Evolutionary conservation across 2,329 filamentous ascomycete species (phyloP).

Genomic region (Fonsecaea pedrosoi): DNA sequence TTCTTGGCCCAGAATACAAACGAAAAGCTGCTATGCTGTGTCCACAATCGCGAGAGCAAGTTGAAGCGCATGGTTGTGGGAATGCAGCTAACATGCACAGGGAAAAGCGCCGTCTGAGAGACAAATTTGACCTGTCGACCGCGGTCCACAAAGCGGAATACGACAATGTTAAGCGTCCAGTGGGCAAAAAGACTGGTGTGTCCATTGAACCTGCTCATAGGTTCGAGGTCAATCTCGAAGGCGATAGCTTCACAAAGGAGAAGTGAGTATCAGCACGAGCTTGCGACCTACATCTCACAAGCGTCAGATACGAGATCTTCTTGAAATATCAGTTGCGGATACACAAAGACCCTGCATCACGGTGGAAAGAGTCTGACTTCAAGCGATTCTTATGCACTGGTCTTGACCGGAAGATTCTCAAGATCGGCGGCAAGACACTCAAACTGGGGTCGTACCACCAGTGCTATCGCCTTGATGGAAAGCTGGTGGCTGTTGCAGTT

Average conservation of each 20-base stretch:
- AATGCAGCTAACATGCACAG: slow-evolving; percentile 41
- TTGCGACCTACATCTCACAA: neutral
- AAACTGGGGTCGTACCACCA: slow-evolving; percentile 59
- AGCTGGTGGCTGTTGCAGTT: slow-evolving; percentile 57
- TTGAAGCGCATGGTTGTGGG: slow-evolving; percentile 8
- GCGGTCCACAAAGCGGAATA: slow-evolving; percentile 56
- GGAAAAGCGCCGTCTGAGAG: slow-evolving; percentile 52
- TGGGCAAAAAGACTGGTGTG: slow-evolving; percentile 53
- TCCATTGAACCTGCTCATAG: slow-evolving; percentile 56
- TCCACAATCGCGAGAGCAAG: slow-evolving; percentile 54
- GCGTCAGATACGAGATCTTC: slow-evolving; percentile 52
- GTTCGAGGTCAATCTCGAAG: slow-evolving; percentile 57
- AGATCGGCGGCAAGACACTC: slow-evolving; percentile 47
- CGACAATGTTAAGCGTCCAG: slow-evolving; percentile 50
- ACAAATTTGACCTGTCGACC: slow-evolving; percentile 52
- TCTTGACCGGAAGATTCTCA: slow-evolving; percentile 49
- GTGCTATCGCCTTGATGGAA: slow-evolving; percentile 58
- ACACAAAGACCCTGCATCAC: slow-evolving; percentile 54
- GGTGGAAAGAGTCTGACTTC: slow-evolving; percentile 54
- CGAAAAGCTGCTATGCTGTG: slow-evolving; percentile 53
- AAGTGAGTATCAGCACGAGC: slow-evolving; percentile 46
- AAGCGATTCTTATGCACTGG: slow-evolving; percentile 57
- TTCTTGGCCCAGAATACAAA: slow-evolving; percentile 57
- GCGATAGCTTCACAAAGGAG: slow-evolving; percentile 54
- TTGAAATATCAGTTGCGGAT: slow-evolving; percentile 55